Conservation (phyloP, 1,139 yeast genomes). For the Groenewaldozyma auringiensis region DNA sequence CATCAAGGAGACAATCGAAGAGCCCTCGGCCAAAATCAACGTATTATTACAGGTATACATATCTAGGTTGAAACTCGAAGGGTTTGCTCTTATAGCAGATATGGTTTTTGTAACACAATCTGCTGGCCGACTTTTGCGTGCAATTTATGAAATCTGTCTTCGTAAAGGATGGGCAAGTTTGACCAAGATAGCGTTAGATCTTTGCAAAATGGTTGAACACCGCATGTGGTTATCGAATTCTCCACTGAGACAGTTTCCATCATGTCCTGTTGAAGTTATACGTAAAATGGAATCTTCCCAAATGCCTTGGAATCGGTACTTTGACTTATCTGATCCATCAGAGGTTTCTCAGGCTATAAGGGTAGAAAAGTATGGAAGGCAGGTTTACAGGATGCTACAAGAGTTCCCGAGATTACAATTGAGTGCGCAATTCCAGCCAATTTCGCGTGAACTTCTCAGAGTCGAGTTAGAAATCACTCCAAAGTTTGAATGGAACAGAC, state of each 20-base stretch:
- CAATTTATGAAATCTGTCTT: conserved; percentile 71
- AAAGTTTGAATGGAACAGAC: conserved; percentile 66
- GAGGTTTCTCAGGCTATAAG: conserved; percentile 80
- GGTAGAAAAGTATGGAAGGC: conserved; percentile 57
- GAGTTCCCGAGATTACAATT: conserved; percentile 65
- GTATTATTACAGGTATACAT: conserved; percentile 79
- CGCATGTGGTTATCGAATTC: conserved; percentile 81
- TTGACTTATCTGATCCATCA: conserved; percentile 54
- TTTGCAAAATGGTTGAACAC: conserved; percentile 74
- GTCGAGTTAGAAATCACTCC: conserved; percentile 64
- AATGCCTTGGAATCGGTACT: conserved; percentile 75
- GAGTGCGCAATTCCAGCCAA: conserved; percentile 62
- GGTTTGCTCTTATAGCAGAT: conserved; percentile 88
- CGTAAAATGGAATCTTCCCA: conserved; percentile 72
- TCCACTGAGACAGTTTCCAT: conserved; percentile 75
- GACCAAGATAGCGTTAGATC: conserved; percentile 48
- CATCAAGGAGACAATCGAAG: conserved; percentile 60
- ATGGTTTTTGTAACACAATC: conserved; percentile 91
- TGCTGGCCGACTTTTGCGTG: conserved; percentile 82
- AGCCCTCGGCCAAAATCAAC: conserved; percentile 72
- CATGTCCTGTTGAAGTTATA: conserved; percentile 62
- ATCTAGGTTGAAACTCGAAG: conserved; percentile 66
- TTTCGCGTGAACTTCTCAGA: conserved; percentile 58
- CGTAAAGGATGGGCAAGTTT: conserved; percentile 66
- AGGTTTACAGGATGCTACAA: conserved; percentile 52